phyloP scores from a whole-genome alignment of 805 yeast genomes.

The Lipomyces orientalis region DNA sequence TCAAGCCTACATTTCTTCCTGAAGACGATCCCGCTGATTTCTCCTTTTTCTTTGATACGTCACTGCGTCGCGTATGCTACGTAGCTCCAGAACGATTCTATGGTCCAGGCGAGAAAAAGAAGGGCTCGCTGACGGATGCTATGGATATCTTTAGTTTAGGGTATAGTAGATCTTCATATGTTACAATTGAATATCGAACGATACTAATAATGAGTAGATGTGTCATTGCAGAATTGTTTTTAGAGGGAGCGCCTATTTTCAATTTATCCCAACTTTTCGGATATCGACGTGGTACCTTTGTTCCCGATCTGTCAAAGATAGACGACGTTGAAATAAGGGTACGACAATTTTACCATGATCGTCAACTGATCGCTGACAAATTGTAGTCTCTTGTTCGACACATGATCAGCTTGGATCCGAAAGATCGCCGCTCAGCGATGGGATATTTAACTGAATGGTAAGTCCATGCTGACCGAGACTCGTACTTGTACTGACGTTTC shows the following conservation, averaged over 20 bases:
- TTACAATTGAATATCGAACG: neutral
- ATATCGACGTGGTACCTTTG: constrained; percentile 70
- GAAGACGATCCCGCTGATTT: constrained; percentile 93
- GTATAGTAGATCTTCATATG: neutral
- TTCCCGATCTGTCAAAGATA: constrained; percentile 66
- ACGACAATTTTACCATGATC: neutral
- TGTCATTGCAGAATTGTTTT: constrained; percentile 84
- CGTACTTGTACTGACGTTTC: neutral
- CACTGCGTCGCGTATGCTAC: constrained; percentile 84
- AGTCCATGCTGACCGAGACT: constrained; percentile 62
- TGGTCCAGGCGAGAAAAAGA: constrained; percentile 41
- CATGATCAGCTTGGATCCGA: constrained; percentile 71
- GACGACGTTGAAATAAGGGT: constrained; percentile 57
- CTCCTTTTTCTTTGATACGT: constrained; percentile 89
- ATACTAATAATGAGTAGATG: constrained; percentile 50
- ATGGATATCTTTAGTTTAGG: constrained; percentile 71
- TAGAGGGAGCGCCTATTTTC: constrained; percentile 86
- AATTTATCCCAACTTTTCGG: constrained; percentile 86
- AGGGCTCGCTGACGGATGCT: constrained; percentile 54
- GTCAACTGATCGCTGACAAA: neutral
- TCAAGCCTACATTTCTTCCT: constrained; percentile 85
- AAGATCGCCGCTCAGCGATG: constrained; percentile 60
- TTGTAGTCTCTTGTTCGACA: constrained; percentile 53
- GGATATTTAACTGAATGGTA: constrained; percentile 59
- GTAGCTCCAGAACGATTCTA: constrained; percentile 91